Conservation (phyloP, 192 early-diverging fungal genomes). For the Chytriomyces sp. region DNA sequence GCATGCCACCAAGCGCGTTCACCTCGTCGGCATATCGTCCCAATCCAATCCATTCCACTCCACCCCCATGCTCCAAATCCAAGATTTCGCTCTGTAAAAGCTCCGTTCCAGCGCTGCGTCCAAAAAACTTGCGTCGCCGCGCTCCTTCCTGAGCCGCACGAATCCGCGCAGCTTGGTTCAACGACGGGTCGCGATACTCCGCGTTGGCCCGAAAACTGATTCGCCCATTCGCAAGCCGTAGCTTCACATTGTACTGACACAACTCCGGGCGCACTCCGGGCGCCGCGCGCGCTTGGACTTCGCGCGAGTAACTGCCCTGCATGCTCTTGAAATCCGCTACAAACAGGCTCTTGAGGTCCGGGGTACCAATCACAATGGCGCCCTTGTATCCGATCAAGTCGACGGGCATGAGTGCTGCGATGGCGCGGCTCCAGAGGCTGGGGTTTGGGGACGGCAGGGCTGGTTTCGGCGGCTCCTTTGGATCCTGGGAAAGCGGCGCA, state of each 20-base stretch:
- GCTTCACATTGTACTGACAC: slow-evolving; percentile 59
- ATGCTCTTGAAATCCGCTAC: slow-evolving; percentile 61
- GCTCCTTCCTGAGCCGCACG: slow-evolving; percentile 15
- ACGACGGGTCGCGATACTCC: slow-evolving; percentile 60
- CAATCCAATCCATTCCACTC: slow-evolving; percentile 60
- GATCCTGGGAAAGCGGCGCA: not conserved
- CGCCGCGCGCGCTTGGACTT: not conserved
- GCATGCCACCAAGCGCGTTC: slow-evolving; percentile 22
- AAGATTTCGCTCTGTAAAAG: too few relatives aligned
- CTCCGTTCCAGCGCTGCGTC: too few relatives aligned
- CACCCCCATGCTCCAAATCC: not conserved
- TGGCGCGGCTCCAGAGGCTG: not conserved
- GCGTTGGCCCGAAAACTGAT: slow-evolving; percentile 61
- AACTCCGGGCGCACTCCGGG: slow-evolving; percentile 44
- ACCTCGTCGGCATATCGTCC: slow-evolving; percentile 57
- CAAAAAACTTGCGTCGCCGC: too few relatives aligned
- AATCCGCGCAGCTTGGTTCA: slow-evolving; percentile 49
- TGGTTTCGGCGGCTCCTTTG: too few relatives aligned
- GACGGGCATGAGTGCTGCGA: slow-evolving; percentile 57
- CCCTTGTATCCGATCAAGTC: slow-evolving; percentile 66
- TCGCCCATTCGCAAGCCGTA: slow-evolving; percentile 55
- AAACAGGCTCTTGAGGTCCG: slow-evolving; percentile 62
- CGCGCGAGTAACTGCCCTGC: slow-evolving; percentile 53
- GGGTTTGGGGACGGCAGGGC: not conserved
- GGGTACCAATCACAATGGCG: slow-evolving; percentile 72